Conservation (phyloP, 257 asterid species). For the Nicotiana tabacum region DNA sequence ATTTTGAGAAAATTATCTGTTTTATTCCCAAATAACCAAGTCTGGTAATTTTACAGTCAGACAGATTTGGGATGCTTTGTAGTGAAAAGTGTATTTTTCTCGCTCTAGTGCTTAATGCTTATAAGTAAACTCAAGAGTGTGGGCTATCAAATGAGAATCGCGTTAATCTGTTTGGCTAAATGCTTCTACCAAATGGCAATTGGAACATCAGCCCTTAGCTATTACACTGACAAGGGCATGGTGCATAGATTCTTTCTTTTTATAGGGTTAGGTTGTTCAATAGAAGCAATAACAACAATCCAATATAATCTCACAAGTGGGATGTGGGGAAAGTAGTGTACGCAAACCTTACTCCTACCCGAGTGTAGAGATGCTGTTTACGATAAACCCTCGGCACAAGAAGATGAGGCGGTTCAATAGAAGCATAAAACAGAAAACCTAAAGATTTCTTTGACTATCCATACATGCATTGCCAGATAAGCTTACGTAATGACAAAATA, state of each 20-base stretch:
- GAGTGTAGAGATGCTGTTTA: no score
- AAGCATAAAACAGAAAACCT: no score
- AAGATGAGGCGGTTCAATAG: no score
- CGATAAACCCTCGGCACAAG: no score
- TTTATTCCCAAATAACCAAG: neutral
- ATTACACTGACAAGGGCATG: neutral
- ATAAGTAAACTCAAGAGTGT: no score
- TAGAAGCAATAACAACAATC: no score
- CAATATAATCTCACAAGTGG: no score
- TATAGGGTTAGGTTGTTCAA: neutral
- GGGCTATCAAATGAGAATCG: no score
- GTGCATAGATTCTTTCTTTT: neutral
- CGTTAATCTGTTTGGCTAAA: no score
- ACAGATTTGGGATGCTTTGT: neutral
- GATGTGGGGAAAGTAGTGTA: no score
- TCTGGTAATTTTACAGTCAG: neutral
- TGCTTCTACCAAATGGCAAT: neutral
- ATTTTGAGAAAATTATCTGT: neutral
- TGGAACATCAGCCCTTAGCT: neutral
- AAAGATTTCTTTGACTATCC: neutral
- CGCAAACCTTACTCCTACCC: no score
- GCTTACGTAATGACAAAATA: neutral
- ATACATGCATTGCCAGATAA: neutral
- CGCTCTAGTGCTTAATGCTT: neutral
- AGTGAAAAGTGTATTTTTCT: neutral